These are phyloP conservation scores for Wallacemonas rigidus DNA, from an alignment of 208 protist genomes.

Conservation along the genomic window DNA sequence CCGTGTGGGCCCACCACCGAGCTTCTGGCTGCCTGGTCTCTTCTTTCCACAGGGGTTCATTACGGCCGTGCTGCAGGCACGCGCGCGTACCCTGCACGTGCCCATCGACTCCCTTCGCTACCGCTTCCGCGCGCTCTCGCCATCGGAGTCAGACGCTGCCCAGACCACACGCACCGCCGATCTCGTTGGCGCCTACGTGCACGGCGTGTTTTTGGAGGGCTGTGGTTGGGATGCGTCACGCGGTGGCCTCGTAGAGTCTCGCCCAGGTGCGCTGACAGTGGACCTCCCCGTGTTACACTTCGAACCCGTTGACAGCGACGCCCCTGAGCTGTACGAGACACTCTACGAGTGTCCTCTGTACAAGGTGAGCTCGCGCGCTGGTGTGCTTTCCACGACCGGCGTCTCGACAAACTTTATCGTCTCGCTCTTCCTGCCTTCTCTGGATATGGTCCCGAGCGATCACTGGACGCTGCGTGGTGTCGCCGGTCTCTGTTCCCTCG, in stretches of 20 bases:
- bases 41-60: slow-evolving; percentile 98
- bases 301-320: slow-evolving; percentile 58
- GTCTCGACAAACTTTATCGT: slow-evolving; percentile 93
- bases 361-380: slow-evolving; percentile 89
- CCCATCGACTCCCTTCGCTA: slow-evolving; percentile 90
- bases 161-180: slow-evolving; percentile 26
- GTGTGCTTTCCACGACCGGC: slow-evolving; percentile 88
- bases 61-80: slow-evolving; percentile 87
- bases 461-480: slow-evolving; percentile 94
- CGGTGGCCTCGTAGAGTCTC: slow-evolving; percentile 72
- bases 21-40: slow-evolving; percentile 96
- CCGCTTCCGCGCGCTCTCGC: slow-evolving; percentile 51
- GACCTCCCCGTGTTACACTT: slow-evolving; percentile 89
- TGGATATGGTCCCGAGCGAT: slow-evolving; percentile 51
- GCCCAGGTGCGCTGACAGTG: slow-evolving; percentile 80
- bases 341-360: slow-evolving; percentile 92
- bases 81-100: slow-evolving; percentile 79
- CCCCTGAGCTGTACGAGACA: background rate
- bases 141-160: slow-evolving; percentile 21
- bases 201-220: slow-evolving; percentile 92
- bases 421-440: slow-evolving; percentile 69
- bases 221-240: slow-evolving; percentile 61
- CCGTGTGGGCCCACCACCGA: slow-evolving; percentile 78
- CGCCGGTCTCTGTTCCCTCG: slow-evolving; percentile 88
- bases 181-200: slow-evolving; percentile 84